These are phyloP conservation scores for Fusarium pseudonygamai DNA, from an alignment of 2,329 filamentous ascomycete species.

Conservation along the genomic window DNA sequence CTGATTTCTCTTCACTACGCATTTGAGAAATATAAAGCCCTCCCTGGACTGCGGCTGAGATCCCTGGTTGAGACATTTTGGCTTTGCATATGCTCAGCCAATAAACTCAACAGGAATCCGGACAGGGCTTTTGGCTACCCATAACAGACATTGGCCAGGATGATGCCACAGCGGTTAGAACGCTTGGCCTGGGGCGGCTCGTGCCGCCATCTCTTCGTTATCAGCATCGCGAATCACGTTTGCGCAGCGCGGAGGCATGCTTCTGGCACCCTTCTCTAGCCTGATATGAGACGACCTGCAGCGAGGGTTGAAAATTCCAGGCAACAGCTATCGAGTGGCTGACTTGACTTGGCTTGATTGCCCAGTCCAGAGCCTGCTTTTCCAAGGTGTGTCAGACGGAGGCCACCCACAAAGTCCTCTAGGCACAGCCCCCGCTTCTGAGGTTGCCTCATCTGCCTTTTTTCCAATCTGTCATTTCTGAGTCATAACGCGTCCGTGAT, in stretches of 20 bases:
- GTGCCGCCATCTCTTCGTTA: background rate
- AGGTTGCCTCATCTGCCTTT: background rate
- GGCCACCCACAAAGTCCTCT: background rate
- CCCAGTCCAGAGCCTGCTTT: background rate
- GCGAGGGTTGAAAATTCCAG: background rate
- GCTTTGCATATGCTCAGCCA: background rate
- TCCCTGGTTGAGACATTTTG: too few relatives aligned
- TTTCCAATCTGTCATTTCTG: background rate
- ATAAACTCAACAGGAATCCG: background rate
- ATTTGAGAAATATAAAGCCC: background rate
- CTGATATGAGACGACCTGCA: background rate
- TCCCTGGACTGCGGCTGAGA: background rate
- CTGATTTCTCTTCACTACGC: background rate
- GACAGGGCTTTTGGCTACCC: background rate
- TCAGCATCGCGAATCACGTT: background rate
- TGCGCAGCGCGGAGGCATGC: background rate
- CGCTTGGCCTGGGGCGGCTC: background rate
- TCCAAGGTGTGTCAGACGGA: background rate
- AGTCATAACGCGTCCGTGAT: background rate
- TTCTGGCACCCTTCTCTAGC: background rate
- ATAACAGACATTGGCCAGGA: background rate
- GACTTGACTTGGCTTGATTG: background rate
- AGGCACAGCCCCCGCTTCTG: background rate
- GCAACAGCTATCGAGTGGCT: background rate
- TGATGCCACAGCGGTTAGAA: background rate